Percentiles rank a stretch among this genome's conserved stretches.
These are phyloP conservation scores for Myochromella boudieri DNA, from an alignment of 768 basidiomycete genomes.

Conservation along the genomic window DNA sequence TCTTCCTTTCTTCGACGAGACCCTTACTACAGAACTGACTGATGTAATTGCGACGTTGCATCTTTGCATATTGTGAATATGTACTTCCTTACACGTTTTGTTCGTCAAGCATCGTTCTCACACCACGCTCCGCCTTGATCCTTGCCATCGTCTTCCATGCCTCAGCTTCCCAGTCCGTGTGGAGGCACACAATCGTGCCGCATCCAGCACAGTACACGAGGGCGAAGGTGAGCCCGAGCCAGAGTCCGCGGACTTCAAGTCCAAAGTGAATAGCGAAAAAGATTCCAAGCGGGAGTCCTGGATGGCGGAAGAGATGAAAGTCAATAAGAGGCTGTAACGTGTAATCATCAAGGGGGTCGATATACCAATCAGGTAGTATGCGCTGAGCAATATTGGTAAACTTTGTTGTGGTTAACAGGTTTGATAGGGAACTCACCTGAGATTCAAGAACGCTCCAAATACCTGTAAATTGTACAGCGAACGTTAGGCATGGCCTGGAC, in stretches of 20 bases:
- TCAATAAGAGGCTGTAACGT: neutral
- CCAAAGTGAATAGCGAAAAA: slow-evolving; percentile 66
- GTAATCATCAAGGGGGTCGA: neutral
- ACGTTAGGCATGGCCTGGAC: slow-evolving; percentile 1
- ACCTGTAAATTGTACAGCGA: slow-evolving; percentile 40
- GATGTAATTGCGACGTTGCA: too few relatives aligned
- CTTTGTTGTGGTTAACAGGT: too few relatives aligned
- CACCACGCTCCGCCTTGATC: too few relatives aligned
- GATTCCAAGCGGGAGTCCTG: slow-evolving; percentile 79
- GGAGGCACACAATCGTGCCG: slow-evolving; percentile 52
- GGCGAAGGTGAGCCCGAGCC: slow-evolving; percentile 78
- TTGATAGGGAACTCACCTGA: slow-evolving; percentile 47
- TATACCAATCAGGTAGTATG: slow-evolving; percentile 83
- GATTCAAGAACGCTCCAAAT: slow-evolving; percentile 75
- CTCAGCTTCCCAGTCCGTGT: slow-evolving; percentile 70
- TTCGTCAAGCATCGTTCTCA: too few relatives aligned
- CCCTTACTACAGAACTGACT: too few relatives aligned
- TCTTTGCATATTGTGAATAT: too few relatives aligned
- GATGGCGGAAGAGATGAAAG: neutral
- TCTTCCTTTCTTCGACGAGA: too few relatives aligned
- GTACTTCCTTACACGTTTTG: too few relatives aligned
- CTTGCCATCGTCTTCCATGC: slow-evolving; percentile 67
- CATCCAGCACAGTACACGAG: slow-evolving; percentile 56
- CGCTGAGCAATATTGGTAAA: too few relatives aligned
- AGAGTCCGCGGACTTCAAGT: slow-evolving; percentile 71